Conservation (phyloP, 371 early-diverging fungal genomes). For the Dichotomocladium elegans region DNA sequence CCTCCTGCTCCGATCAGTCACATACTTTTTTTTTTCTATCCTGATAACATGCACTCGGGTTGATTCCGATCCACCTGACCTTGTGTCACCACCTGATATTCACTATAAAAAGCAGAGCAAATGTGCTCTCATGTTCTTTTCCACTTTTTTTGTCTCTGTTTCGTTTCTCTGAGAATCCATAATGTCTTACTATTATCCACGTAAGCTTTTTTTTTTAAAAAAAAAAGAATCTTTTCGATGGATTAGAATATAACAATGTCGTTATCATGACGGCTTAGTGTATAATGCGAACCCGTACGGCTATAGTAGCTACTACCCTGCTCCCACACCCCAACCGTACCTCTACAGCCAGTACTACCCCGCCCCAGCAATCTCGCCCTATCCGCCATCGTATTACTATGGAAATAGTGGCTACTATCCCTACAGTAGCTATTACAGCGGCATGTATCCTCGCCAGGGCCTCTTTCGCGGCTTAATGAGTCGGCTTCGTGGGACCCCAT, state of each 20-base stretch:
- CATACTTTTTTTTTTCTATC: no score
- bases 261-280: no score
- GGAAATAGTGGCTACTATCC: constrained; percentile 13
- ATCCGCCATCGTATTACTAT: neutral
- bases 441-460: constrained; percentile 11
- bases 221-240: no score
- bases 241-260: no score
- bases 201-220: neutral
- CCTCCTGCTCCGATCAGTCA: neutral
- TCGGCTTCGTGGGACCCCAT: constrained; percentile 14
- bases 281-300: neutral
- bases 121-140: neutral
- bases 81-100: no score
- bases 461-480: constrained; percentile 16
- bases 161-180: no score
- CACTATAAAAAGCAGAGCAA: neutral
- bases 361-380: neutral
- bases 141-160: neutral
- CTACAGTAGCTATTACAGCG: constrained; percentile 3
- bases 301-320: constrained; percentile 3
- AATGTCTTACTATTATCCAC: constrained; percentile 8
- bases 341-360: constrained; percentile 2
- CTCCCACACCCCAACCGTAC: no score
- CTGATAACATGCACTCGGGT: no score
- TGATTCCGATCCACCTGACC: no score